These are phyloP conservation scores for Debaryomyces tyrocola DNA, from an alignment of 805 yeast species.

Conservation along the genomic window DNA sequence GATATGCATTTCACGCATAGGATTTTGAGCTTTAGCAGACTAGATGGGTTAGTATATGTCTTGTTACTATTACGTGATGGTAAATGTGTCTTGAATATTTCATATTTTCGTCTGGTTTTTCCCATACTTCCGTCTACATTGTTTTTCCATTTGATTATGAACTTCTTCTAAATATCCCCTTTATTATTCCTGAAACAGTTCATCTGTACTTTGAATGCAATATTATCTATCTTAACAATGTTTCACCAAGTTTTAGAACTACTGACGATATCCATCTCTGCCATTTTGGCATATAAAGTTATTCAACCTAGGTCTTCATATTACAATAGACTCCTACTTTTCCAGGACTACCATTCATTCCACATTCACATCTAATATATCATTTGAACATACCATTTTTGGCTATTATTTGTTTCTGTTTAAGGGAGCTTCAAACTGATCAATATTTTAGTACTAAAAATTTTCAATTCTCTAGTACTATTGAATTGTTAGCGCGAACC, in stretches of 20 bases:
- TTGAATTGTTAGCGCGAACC: neutral
- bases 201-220: too few relatives aligned
- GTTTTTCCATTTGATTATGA: too few relatives aligned
- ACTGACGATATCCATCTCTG: too few relatives aligned
- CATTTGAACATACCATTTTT: constrained; percentile 17
- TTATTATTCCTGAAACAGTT: too few relatives aligned
- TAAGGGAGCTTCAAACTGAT: constrained; percentile 4
- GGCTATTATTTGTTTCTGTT: constrained; percentile 11
- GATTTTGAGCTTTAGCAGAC: constrained; percentile 65
- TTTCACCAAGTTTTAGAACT: too few relatives aligned
- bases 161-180: too few relatives aligned
- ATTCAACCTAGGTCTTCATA: neutral
- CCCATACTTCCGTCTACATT: too few relatives aligned
- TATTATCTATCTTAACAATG: too few relatives aligned
- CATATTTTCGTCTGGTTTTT: too few relatives aligned
- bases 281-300: neutral
- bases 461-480: neutral
- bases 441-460: neutral
- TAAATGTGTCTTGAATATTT: too few relatives aligned
- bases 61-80: too few relatives aligned
- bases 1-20: constrained; percentile 98
- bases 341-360: neutral
- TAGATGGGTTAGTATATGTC: constrained; percentile 15
- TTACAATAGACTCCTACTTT: neutral
- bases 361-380: neutral